Base-by-base conservation (phyloP, 768 basidiomycete species). In the Brasilioporus rufonigricans region DNA sequence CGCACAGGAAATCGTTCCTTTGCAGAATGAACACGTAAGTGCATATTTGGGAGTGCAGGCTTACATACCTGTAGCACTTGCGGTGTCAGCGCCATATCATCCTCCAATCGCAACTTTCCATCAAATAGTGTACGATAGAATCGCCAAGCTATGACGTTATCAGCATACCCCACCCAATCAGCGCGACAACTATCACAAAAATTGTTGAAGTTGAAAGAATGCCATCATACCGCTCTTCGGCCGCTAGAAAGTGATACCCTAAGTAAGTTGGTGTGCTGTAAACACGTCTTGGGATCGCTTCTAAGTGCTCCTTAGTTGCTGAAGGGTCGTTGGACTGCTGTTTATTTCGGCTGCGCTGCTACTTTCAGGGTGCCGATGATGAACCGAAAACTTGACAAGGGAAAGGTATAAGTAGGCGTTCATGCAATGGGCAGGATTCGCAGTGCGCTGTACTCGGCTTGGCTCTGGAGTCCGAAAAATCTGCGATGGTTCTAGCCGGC, bases 391-490 rank as follows among this genome's bases (percentile, higher is more conserved):
- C 21, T 23, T 23, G 38, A 11, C 9, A 21, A 40, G n/a, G n/a
- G n/a, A 41, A 24, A 1, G 2, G 18, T 61, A 60, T 61, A 60
- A 58, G 35, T 58, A 49, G 41, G n/a, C 36, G 39, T 10, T 26
- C 36, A 3, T 27, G 19, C 46, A n/a, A 10, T 24, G 24, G 11
- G 26, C 8, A 24, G 8, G 32, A 40, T 11, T 6, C 13, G 16
- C 11, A 23, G 23, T 7, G 18, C 32, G 6, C 40, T 16, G 21
- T 16, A 31, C 46, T 33, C 24, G 19, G 31, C 7, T 24, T n/a
- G 8, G 13, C 43, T 40, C 14, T 24, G 2, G 12, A 43, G 16
- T n/a, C 11, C 23, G 21, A 32, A 39, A 23, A 18, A 6, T 27
- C 43, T 10, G 13, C 13, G 10, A 61, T 61, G 52, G 33, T 18